Evolutionary conservation across 305 asterid genomes (phyloP), one percentile per base, ranked within the genome.

Genomic region (Fraxinus latifolia): DNA sequence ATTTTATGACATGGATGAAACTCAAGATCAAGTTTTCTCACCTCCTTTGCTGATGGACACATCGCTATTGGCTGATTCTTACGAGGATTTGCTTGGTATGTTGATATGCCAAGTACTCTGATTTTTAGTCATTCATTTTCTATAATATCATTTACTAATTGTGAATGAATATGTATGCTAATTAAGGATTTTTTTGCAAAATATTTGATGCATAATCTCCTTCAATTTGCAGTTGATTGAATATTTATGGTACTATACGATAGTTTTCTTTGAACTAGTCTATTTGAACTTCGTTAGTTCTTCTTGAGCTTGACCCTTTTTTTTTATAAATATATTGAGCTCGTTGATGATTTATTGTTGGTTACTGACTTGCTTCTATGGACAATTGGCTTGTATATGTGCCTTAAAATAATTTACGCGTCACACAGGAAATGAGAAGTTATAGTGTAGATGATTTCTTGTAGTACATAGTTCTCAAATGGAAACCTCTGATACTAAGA

Each of bases 41-140:
- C 99, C 98, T 83, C 98, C 98, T 82, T 87, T 96, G 81, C 87
- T 96, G 50, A 93, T 92, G 94, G 98, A 94, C 83, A 79, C 97
- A 14, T 88, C 96, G 77, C 86, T 94, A 70, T 84, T 91, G 76
- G 92, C 89, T 12, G 98, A 95, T 89, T 86, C 94, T 67, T 95
- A 95, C 1, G 98, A 93, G 83, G 98, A 95, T 88, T 89, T 95
- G 87, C 97, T 95, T 78, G 98, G 98, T 95, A 90, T 36, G 93
- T 55, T 77, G 62, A 78, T 74, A n/a, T 74, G 53, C 78, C 75
- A 81, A 68, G 55, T 25, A 34, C 74, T 80, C 79, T 58, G 34
- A 62, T 77, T 81, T 17, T 42, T 77, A 29, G 27, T 78, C 70
- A 80, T 67, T 29, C 65, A 32, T 32, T 79, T 74, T 83, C 81